Conservation (phyloP, 139 green algal species). For the Chlamydomonas urium region DNA sequence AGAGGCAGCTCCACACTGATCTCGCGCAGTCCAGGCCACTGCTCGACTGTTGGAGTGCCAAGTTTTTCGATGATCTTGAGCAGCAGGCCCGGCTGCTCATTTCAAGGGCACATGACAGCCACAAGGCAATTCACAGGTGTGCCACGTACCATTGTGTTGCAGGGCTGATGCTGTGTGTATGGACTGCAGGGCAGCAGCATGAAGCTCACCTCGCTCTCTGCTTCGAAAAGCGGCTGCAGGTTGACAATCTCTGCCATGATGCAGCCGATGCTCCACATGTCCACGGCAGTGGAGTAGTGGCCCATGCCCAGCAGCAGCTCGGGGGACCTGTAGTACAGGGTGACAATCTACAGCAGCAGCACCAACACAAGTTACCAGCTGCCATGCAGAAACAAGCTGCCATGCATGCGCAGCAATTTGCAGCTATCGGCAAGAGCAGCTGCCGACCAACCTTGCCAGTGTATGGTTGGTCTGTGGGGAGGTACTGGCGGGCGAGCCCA, state of each 20-base stretch:
- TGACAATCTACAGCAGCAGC: conserved; percentile 77
- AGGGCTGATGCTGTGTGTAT: too few species aligned
- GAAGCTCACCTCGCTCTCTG: conserved; percentile 64
- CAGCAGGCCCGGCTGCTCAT: conserved; percentile 65
- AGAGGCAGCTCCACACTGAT: too few species aligned
- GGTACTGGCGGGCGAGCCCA: conserved; percentile 88
- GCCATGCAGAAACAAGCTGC: too few species aligned
- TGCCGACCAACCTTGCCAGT: conserved; percentile 89
- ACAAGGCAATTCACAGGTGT: not conserved
- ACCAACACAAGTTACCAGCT: too few species aligned
- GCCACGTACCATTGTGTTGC: too few species aligned
- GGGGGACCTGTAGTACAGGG: conserved; percentile 86
- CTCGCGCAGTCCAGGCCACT: too few species aligned
- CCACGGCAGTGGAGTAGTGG: conserved; percentile 66
- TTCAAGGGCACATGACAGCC: conserved; percentile 45
- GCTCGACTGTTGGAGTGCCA: conserved; percentile 68
- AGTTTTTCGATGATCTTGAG: conserved; percentile 78
- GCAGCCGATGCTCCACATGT: conserved; percentile 82
- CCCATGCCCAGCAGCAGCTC: conserved; percentile 75
- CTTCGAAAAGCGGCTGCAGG: conserved; percentile 60
- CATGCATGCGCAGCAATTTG: too few species aligned
- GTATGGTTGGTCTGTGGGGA: conserved; percentile 82
- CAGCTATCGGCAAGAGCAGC: too few species aligned
- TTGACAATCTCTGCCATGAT: conserved; percentile 79
- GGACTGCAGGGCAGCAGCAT: too few species aligned